Conservation (phyloP, 805 yeast species). For the Ogataea nonfermentans region DNA sequence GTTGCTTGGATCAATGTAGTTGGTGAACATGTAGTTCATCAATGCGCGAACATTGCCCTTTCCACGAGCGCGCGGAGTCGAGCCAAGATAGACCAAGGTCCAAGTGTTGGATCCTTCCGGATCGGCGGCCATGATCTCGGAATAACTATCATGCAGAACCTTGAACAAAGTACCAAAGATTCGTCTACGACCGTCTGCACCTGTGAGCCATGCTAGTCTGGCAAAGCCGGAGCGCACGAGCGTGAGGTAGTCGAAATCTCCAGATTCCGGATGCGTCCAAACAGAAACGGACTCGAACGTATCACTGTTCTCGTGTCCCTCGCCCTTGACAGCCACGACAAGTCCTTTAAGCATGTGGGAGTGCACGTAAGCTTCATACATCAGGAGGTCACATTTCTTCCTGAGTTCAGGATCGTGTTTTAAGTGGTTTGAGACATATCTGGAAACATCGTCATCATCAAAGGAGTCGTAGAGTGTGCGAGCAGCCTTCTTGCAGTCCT, state of each 20-base stretch:
- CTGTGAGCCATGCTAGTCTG: conserved; percentile 47
- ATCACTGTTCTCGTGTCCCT: conserved; percentile 29
- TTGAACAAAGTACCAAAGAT: conserved; percentile 51
- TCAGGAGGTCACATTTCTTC: conserved; percentile 36
- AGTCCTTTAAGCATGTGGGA: conserved; percentile 52
- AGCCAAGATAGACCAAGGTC: conserved; percentile 36
- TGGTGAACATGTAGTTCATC: conserved; percentile 47
- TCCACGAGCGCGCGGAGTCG: conserved; percentile 47
- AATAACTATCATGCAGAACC: conserved; percentile 47
- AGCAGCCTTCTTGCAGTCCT: conserved; percentile 36
- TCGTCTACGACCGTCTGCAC: conserved; percentile 47
- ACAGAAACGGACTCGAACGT: conserved; percentile 53
- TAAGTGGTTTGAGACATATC: conserved; percentile 32
- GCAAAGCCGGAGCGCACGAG: conserved; percentile 53
- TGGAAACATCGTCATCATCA: conserved; percentile 35
- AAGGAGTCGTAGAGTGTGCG: conserved; percentile 35
- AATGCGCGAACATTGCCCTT: conserved; percentile 53
- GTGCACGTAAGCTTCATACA: conserved; percentile 50
- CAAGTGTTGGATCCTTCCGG: conserved; percentile 29
- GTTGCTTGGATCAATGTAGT: conserved; percentile 42
- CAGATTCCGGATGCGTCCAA: conserved; percentile 49
- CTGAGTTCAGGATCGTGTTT: conserved; percentile 33
- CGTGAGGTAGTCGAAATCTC: conserved; percentile 43
- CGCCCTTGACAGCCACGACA: conserved; percentile 49
- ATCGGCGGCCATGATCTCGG: conserved; percentile 44